These are phyloP conservation scores for Monosporascus sp. DNA, from an alignment of 2,329 filamentous ascomycete species.

Conservation along the genomic window DNA sequence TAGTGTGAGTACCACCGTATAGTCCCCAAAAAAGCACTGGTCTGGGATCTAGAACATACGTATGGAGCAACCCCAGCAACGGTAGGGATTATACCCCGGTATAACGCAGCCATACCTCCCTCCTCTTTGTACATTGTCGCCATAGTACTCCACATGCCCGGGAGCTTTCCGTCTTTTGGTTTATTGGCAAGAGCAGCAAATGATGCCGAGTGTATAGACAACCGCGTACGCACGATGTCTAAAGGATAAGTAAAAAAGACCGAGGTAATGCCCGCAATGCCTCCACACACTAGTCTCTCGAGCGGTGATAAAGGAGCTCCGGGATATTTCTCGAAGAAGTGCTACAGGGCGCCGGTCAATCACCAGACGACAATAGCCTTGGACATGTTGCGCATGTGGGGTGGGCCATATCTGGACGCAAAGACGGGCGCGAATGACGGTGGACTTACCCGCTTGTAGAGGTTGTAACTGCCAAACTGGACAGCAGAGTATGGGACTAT, in stretches of 20 bases:
- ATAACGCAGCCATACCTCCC: constrained; percentile 79
- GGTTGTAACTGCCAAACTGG: constrained; percentile 96
- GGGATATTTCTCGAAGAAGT: constrained; percentile 72
- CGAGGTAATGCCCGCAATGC: constrained; percentile 88
- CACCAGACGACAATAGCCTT: not conserved
- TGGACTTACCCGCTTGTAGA: constrained; percentile 79
- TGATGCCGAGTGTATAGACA: constrained; percentile 97
- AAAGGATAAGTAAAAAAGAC: constrained; percentile 94
- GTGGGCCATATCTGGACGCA: not conserved
- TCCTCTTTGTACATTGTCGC: constrained; percentile 82
- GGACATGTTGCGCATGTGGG: not conserved
- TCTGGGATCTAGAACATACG: constrained; percentile 39
- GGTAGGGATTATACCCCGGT: constrained; percentile 89
- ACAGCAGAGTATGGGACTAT: constrained; percentile 98
- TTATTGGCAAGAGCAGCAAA: constrained; percentile 69
- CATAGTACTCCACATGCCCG: constrained; percentile 90
- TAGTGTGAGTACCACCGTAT: constrained; percentile 13
- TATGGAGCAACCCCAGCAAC: constrained; percentile 95
- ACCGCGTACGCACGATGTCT: constrained; percentile 90
- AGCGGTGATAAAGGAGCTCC: constrained; percentile 69
- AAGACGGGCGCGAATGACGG: not conserved
- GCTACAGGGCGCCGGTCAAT: constrained; percentile 28
- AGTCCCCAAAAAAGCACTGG: not conserved
- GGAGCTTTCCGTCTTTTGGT: constrained; percentile 56
- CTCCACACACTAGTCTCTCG: constrained; percentile 81